Base-by-base conservation (phyloP, 352 stramenopile genomes). In the Phytophthora brassicae region DNA sequence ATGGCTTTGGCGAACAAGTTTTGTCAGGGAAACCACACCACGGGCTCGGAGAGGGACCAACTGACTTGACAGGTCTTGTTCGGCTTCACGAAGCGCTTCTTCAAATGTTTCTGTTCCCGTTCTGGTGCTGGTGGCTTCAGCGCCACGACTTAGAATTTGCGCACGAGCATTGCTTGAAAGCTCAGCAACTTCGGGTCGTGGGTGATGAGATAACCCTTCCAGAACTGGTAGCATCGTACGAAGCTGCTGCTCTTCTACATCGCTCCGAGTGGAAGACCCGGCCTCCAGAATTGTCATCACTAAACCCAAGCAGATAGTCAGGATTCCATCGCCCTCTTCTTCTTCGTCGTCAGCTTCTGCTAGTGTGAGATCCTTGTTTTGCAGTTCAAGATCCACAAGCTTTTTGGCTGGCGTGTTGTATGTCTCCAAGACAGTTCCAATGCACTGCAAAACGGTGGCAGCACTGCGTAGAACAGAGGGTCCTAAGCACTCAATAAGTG, bases 281-380 rank as follows among this genome's bases (percentile, higher is more conserved):
- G 79, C 83, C 49, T 95, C 83, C 1, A 95, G 50, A 35, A 95
- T 94, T 8, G 86, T 95, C 60, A 86, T 79, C 2, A 92, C 56
- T 26, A 95, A 68, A 0, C 86, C 84, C 2, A 95, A 64, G 58
- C 81, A 90, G n/a, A 95, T 79, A 3, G 75, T 88, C 47, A 95
- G 44, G 6, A 95, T 86, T 38, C 94, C 86, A 19, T 80, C 73
- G 11, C 70, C 74, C 19, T 84, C 79, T 56, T 79, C 75, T 4
- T 87, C 74, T 11, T 79, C 67, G 24, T 83, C 70, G 4, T 52
- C 53, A n/a, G 68, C 51, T 26, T 48, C 19, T 51, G 38, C 17
- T 36, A 66, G 45, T 49, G 23, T 22, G 43, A 42, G 6, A 8
- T 44, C 44, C 6, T 60, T 53, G 22, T 47, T 24, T 26, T 62